Conservation (phyloP, 306 rosid species). For the Vigna nakashimae region DNA sequence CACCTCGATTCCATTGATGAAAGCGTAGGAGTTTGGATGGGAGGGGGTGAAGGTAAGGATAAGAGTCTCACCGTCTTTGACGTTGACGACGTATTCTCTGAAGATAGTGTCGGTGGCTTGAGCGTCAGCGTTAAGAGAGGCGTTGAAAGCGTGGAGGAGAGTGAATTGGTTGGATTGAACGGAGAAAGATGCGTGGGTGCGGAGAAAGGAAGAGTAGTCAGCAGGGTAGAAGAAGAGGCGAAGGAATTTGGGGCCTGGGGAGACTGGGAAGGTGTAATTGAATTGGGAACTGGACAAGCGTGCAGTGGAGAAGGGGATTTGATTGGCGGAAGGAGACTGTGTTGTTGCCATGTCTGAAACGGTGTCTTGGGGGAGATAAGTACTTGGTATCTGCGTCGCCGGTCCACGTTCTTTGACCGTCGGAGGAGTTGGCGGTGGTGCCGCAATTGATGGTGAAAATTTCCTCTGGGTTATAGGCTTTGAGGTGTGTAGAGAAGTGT, state of each 20-base stretch:
- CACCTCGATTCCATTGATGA: constrained; percentile 75
- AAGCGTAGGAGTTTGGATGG: constrained; percentile 51
- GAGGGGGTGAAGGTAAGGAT: constrained; percentile 55
- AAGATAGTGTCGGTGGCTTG: neutral
- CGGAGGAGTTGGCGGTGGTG: constrained; percentile 35
- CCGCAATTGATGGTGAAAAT: constrained; percentile 48
- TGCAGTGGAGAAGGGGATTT: constrained; percentile 34
- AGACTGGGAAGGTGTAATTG: constrained; percentile 56
- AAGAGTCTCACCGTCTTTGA: constrained; percentile 40
- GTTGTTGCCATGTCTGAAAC: neutral
- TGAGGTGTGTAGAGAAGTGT: neutral
- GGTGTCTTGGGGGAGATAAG: neutral
- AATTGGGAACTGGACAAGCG: constrained; percentile 50
- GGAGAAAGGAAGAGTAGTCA: constrained; percentile 26
- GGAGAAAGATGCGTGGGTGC: constrained; percentile 44
- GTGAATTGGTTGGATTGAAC: constrained; percentile 43
- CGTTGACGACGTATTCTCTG: constrained; percentile 52
- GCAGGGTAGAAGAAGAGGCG: constrained; percentile 55
- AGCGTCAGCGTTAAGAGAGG: constrained; percentile 42
- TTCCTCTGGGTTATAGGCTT: constrained; percentile 44
- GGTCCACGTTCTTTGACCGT: constrained; percentile 40
- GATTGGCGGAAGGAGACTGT: constrained; percentile 24
- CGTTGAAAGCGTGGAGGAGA: constrained; percentile 50
- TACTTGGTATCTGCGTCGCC: constrained; percentile 38
- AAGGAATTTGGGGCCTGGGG: constrained; percentile 47